phyloP scores from a whole-genome alignment of 257 asterid genomes.

The Lithospermum erythrorhizon region DNA sequence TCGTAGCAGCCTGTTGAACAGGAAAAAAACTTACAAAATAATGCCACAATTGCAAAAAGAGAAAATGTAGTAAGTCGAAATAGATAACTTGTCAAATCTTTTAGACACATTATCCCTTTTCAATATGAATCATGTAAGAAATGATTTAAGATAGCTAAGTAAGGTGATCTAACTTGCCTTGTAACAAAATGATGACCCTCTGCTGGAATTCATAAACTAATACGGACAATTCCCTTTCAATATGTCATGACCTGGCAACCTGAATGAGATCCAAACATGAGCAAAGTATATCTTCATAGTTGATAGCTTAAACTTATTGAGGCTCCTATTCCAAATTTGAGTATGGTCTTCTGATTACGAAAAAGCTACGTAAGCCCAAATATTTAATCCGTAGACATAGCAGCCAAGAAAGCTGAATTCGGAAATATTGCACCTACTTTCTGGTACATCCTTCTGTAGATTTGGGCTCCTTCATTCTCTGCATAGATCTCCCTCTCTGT shows the following conservation, averaged over 20 bases:
- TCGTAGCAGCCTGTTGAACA: too few species aligned
- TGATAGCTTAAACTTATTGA: not conserved
- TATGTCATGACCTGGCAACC: not conserved
- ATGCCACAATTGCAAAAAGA: too few species aligned
- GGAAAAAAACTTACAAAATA: too few species aligned
- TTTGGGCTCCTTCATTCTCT: slow-evolving; percentile 67
- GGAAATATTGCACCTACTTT: slow-evolving; percentile 12
- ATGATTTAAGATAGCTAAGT: too few species aligned
- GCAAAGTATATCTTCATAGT: not conserved
- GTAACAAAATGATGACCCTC: not conserved
- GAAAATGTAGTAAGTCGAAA: too few species aligned
- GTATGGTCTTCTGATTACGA: too few species aligned
- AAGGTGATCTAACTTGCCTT: not conserved
- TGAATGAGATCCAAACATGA: not conserved
- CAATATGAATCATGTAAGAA: too few species aligned
- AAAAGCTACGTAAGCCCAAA: not conserved
- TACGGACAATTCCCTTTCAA: not conserved
- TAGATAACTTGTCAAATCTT: too few species aligned
- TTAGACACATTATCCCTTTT: too few species aligned
- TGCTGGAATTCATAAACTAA: not conserved
- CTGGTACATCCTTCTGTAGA: slow-evolving; percentile 67
- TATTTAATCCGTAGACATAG: not conserved
- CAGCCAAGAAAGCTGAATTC: not conserved
- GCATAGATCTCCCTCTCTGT: slow-evolving; percentile 91
- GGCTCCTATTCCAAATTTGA: not conserved